phyloP scores from a whole-genome alignment of 768 basidiomycete species.

The Chalciporus pseudorubinellus region DNA sequence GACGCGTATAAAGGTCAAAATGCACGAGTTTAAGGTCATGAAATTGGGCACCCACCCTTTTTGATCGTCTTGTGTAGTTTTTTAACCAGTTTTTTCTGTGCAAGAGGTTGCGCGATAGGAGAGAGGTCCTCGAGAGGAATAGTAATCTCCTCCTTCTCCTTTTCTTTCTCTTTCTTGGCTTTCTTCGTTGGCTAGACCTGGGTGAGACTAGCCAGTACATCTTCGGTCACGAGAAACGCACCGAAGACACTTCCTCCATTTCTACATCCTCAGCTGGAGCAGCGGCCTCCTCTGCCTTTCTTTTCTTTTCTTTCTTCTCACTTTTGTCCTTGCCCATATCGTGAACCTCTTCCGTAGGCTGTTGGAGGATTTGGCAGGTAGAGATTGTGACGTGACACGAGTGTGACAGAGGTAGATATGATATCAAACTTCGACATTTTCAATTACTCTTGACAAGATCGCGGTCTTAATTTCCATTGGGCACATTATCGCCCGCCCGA shows the following conservation, averaged over 20 bases:
- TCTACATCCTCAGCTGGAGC: constrained; percentile 46
- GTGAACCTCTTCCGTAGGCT: background rate
- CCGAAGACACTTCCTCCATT: constrained; percentile 38
- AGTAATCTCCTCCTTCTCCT: constrained; percentile 52
- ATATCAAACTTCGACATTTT: background rate
- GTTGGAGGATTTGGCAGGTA: background rate
- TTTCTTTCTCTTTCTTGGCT: constrained; percentile 61
- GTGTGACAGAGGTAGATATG: constrained; percentile 13
- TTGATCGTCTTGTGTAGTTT: constrained; percentile 95
- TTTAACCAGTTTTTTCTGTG: constrained; percentile 89
- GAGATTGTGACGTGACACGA: constrained; percentile 19
- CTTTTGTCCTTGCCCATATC: constrained; percentile 72
- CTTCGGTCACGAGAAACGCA: constrained; percentile 26
- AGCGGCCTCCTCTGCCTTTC: constrained; percentile 40
- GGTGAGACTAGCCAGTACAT: constrained; percentile 23
- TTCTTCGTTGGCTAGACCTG: constrained; percentile 49
- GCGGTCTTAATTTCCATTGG: constrained; percentile 35
- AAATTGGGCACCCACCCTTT: constrained; percentile 53
- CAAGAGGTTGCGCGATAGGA: constrained; percentile 92
- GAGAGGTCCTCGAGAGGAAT: constrained; percentile 82
- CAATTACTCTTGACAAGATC: background rate
- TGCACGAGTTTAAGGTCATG: background rate
- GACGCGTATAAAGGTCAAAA: background rate
- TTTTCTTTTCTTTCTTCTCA: constrained; percentile 74
- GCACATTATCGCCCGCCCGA: constrained; percentile 41